Conservation (phyloP, 768 basidiomycete genomes). For the Suillus lakei region DNA sequence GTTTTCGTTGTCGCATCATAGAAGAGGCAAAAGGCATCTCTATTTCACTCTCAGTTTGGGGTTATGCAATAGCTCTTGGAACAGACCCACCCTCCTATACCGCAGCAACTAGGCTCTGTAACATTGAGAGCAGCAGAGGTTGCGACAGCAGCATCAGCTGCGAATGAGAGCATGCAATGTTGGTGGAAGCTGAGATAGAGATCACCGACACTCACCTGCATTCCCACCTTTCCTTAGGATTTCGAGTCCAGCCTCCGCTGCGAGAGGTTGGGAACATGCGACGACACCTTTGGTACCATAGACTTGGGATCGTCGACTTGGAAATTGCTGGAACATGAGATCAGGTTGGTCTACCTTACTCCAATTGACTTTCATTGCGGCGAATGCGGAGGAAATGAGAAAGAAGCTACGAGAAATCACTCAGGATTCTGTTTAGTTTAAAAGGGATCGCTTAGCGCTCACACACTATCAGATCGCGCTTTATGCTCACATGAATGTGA, state of each 20-base stretch:
- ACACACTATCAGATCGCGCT: not conserved
- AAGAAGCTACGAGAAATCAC: not conserved
- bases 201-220: conserved; percentile 64
- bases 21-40: conserved; percentile 92
- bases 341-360: conserved; percentile 70
- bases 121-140: conserved; percentile 92
- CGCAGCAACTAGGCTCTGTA: conserved; percentile 85
- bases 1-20: conserved; percentile 83
- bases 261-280: conserved; percentile 88
- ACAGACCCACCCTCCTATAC: conserved; percentile 81
- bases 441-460: not conserved
- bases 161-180: not conserved
- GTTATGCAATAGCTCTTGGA: not conserved
- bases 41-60: conserved; percentile 33
- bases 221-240: conserved; percentile 94
- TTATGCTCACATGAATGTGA: not conserved
- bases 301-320: conserved; percentile 85
- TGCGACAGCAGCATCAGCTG: conserved; percentile 95
- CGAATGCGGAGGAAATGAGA: conserved; percentile 20
- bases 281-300: conserved; percentile 89
- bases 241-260: conserved; percentile 90
- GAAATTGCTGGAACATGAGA: conserved; percentile 67
- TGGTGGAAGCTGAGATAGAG: conserved; percentile 3
- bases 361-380: conserved; percentile 51
- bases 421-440: not conserved